phyloP scores from a whole-genome alignment of 2,329 filamentous ascomycete genomes.

The Phyllosticta citriasiana region DNA sequence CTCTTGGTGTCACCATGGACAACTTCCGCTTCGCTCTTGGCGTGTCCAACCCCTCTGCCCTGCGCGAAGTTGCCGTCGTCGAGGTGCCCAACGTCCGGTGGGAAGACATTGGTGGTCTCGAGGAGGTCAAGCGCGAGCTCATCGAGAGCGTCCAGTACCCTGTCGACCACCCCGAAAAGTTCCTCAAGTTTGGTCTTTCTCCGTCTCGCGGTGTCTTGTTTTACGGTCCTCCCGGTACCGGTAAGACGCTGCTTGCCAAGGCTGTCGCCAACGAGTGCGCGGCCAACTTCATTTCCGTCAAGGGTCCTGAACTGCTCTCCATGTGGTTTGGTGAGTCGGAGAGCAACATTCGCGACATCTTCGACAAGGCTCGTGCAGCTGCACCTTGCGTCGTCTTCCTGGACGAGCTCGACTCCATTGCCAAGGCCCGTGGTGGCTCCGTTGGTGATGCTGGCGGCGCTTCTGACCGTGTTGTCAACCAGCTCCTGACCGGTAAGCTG shows the following conservation, averaged over 20 bases:
- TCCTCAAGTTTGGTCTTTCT: constrained; percentile 98
- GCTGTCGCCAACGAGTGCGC: constrained; percentile 98
- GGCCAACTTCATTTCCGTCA: constrained; percentile 99
- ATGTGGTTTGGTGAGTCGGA: constrained; percentile 99
- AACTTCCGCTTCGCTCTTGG: constrained; percentile 99
- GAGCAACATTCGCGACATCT: constrained; percentile 99
- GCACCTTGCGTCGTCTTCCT: constrained; percentile 98
- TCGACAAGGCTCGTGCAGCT: constrained; percentile 97
- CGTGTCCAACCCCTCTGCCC: constrained; percentile 95
- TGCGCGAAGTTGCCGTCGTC: constrained; percentile 96
- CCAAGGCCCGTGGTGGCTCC: constrained; percentile 97
- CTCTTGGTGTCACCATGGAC: constrained; percentile 97
- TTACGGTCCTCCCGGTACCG: constrained; percentile 97
- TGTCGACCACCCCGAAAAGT: constrained; percentile 98
- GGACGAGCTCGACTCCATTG: constrained; percentile 96
- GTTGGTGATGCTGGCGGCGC: constrained; percentile 94
- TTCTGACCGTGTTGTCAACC: constrained; percentile 98
- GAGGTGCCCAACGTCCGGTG: constrained; percentile 98
- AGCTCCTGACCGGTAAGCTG: constrained; percentile 82
- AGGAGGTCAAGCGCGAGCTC: constrained; percentile 98
- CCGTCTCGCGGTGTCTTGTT: constrained; percentile 97
- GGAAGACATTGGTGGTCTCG: constrained; percentile 98
- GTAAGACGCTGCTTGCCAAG: constrained; percentile 99
- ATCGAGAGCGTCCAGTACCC: constrained; percentile 98
- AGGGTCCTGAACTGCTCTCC: constrained; percentile 93